These are phyloP conservation scores for Hypocreales sp. DNA, from an alignment of 2,329 filamentous ascomycete species.

Conservation along the genomic window DNA sequence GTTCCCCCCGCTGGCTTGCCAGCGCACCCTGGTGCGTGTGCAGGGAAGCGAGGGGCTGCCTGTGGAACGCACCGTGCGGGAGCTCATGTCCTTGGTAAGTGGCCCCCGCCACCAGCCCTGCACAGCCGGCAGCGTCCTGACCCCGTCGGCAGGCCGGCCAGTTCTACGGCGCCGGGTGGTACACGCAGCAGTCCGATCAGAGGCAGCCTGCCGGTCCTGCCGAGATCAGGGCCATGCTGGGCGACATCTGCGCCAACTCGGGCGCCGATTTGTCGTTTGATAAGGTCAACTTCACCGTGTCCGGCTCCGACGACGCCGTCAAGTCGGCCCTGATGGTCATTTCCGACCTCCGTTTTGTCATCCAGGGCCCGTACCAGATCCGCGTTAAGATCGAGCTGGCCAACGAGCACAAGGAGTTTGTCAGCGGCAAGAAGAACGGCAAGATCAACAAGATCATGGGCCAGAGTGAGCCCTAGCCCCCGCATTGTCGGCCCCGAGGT, in stretches of 20 bases:
- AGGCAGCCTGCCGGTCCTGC: constrained; percentile 42
- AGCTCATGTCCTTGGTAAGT: constrained; percentile 84
- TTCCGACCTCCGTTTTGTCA: constrained; percentile 78
- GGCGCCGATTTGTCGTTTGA: constrained; percentile 92
- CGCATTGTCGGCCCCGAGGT: too few species aligned
- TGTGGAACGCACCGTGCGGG: constrained; percentile 85
- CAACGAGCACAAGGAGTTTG: constrained; percentile 98
- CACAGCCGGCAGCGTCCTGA: constrained; percentile 8
- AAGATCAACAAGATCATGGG: constrained; percentile 99
- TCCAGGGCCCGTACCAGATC: constrained; percentile 79
- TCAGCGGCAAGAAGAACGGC: constrained; percentile 98
- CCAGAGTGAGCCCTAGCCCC: constrained; percentile 45
- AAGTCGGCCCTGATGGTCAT: constrained; percentile 92
- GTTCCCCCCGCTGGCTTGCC: constrained; percentile 75
- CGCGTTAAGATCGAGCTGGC: constrained; percentile 96
- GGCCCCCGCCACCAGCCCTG: constrained; percentile 3
- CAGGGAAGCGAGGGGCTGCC: constrained; percentile 89
- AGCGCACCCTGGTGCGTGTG: constrained; percentile 71
- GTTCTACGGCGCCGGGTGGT: constrained; percentile 96
- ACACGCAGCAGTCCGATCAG: constrained; percentile 66
- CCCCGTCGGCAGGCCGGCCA: constrained; percentile 58
- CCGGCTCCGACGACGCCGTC: constrained; percentile 89
- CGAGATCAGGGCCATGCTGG: constrained; percentile 81
- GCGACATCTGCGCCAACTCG: constrained; percentile 91
- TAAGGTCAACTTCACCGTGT: constrained; percentile 84